Conservation (phyloP, 1,284 basidiomycete genomes). For the Neotropicomus parvogracilis region DNA sequence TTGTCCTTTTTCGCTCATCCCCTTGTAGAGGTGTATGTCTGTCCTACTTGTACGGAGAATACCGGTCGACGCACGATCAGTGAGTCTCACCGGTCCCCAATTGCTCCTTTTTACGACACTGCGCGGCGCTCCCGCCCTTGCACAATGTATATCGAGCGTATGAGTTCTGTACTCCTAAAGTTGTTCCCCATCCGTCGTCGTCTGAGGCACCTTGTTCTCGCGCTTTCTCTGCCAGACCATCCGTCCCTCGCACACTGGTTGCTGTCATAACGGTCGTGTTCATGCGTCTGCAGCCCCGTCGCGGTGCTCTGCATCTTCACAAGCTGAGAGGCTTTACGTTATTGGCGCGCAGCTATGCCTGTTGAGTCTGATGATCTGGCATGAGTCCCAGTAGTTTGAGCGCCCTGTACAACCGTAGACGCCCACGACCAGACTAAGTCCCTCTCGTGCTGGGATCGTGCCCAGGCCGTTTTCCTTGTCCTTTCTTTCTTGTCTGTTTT, state of each 20-base stretch:
- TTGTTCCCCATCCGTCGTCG: slow-evolving; percentile 34
- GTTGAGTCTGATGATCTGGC: slow-evolving; percentile 39
- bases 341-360: slow-evolving; percentile 33
- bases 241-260: slow-evolving; percentile 30
- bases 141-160: slow-evolving; percentile 38
- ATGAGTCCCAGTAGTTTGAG: slow-evolving; percentile 32
- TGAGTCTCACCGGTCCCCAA: slow-evolving; percentile 57
- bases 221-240: slow-evolving; percentile 36
- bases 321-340: slow-evolving; percentile 35
- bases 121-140: slow-evolving; percentile 34
- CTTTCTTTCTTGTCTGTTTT: slow-evolving; percentile 17
- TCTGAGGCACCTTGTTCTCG: slow-evolving; percentile 31
- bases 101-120: slow-evolving; percentile 36
- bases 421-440: slow-evolving; percentile 21
- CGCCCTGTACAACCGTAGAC: slow-evolving; percentile 27
- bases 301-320: slow-evolving; percentile 28
- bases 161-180: slow-evolving; percentile 36
- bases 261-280: slow-evolving; percentile 34
- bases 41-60: slow-evolving; percentile 59
- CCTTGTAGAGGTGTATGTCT: slow-evolving; percentile 61
- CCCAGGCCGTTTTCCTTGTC: slow-evolving; percentile 1
- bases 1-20: slow-evolving; percentile 16
- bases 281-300: slow-evolving; percentile 24
- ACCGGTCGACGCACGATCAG: slow-evolving; percentile 68
- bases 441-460: slow-evolving; percentile 6